phyloP scores from a whole-genome alignment of 2,329 filamentous ascomycete species.

The Plectosphaerella plurivora region DNA sequence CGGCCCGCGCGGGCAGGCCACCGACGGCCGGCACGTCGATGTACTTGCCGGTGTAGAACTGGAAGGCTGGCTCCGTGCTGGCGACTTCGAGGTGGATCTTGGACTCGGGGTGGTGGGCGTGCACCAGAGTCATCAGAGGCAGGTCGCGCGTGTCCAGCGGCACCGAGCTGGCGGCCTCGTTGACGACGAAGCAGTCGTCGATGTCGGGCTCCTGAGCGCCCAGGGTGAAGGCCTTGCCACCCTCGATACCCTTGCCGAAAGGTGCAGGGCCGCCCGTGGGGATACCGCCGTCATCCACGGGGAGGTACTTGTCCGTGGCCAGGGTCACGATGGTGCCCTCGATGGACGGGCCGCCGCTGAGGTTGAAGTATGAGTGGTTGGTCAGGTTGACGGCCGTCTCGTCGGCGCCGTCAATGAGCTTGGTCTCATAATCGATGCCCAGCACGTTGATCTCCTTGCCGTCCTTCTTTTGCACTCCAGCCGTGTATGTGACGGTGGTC shows the following conservation, averaged over 20 bases:
- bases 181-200: slow-evolving; percentile 86
- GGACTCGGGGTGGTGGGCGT: slow-evolving; percentile 68
- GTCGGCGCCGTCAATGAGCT: slow-evolving; percentile 68
- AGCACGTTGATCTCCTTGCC: slow-evolving; percentile 66
- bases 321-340: slow-evolving; percentile 64
- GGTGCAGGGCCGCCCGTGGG: slow-evolving; percentile 63
- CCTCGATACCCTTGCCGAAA: slow-evolving; percentile 57
- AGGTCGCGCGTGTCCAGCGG: slow-evolving; percentile 61
- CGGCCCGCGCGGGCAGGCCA: slow-evolving; percentile 57
- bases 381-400: slow-evolving; percentile 92
- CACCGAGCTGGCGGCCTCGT: slow-evolving; percentile 54
- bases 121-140: slow-evolving; percentile 63
- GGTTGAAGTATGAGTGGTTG: slow-evolving; percentile 84
- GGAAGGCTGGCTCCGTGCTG: slow-evolving; percentile 93
- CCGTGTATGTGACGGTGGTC: slow-evolving; percentile 72
- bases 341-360: slow-evolving; percentile 47
- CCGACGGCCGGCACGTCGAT: slow-evolving; percentile 70
- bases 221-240: slow-evolving; percentile 66
- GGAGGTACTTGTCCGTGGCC: slow-evolving; percentile 61
- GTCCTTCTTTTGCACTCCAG: slow-evolving; percentile 59
- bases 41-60: slow-evolving; percentile 90
- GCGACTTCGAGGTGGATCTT: slow-evolving; percentile 79
- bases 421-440: slow-evolving; percentile 84
- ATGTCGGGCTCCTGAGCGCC: slow-evolving; percentile 68
- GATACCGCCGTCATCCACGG: slow-evolving; percentile 68